phyloP scores from a whole-genome alignment of 208 protist species.

The Trypanosomatidae sp. region DNA sequence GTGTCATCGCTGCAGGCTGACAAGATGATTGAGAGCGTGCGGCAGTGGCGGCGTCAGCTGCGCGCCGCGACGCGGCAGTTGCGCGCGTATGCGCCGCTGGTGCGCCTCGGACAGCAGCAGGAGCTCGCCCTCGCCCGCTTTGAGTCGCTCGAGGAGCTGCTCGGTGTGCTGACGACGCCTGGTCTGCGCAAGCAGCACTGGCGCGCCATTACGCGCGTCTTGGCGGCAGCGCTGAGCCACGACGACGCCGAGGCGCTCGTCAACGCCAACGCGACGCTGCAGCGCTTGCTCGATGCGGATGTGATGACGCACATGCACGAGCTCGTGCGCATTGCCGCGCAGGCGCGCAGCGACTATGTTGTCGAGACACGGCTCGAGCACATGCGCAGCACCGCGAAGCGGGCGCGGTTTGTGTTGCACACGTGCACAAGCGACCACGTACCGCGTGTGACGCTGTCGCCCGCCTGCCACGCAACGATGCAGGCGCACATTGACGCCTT shows the following conservation, averaged over 20 bases:
- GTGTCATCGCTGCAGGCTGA: slow-evolving; percentile 28
- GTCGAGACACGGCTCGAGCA: slow-evolving; percentile 62
- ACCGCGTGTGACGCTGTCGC: slow-evolving; percentile 5
- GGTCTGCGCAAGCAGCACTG: slow-evolving; percentile 80
- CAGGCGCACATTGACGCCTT: slow-evolving; percentile 36
- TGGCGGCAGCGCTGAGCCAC: slow-evolving; percentile 20
- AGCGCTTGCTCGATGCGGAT: slow-evolving; percentile 45
- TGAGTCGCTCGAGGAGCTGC: slow-evolving; percentile 52
- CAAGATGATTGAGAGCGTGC: slow-evolving; percentile 60
- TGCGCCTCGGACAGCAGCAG: slow-evolving; percentile 68
- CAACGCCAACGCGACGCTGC: slow-evolving; percentile 40
- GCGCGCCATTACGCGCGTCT: slow-evolving; percentile 67
- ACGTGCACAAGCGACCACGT: slow-evolving; percentile 5
- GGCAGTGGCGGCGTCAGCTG: slow-evolving; percentile 61
- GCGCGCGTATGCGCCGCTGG: slow-evolving; percentile 43
- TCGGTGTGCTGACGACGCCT: slow-evolving; percentile 55
- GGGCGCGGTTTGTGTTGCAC: slow-evolving; percentile 37
- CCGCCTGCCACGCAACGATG: slow-evolving; percentile 14
- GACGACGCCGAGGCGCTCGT: slow-evolving; percentile 31
- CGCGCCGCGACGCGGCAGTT: slow-evolving; percentile 56
- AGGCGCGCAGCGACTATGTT: slow-evolving; percentile 62
- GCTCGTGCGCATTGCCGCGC: slow-evolving; percentile 37
- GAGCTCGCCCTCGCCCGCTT: slow-evolving; percentile 62
- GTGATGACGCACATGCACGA: slow-evolving; percentile 40
- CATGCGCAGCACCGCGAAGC: slow-evolving; percentile 79